These are phyloP conservation scores for Eucalyptus sideroxylon DNA, from an alignment of 345 rosid genomes.

Conservation along the genomic window DNA sequence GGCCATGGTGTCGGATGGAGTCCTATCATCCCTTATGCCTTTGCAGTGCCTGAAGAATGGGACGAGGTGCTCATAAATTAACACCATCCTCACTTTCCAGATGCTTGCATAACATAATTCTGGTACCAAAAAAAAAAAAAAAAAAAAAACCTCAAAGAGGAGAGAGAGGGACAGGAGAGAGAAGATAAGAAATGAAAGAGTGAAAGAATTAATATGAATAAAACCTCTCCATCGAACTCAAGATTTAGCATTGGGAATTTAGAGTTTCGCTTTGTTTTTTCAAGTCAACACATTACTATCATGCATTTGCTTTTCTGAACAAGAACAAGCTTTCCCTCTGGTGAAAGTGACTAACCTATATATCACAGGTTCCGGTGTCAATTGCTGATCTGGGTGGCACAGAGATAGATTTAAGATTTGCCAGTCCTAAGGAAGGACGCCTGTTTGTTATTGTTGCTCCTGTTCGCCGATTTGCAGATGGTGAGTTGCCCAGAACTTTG, in stretches of 20 bases:
- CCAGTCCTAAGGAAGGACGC: slow-evolving; percentile 76
- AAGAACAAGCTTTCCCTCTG: neutral
- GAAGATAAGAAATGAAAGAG: neutral
- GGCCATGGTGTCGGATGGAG: slow-evolving; percentile 99
- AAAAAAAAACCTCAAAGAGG: neutral
- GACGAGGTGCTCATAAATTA: slow-evolving; percentile 44
- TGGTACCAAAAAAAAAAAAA: neutral
- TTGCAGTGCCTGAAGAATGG: slow-evolving; percentile 71
- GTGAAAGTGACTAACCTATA: neutral
- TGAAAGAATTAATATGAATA: neutral
- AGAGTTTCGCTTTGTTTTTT: neutral
- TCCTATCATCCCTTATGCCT: slow-evolving; percentile 81
- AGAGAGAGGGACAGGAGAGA: neutral
- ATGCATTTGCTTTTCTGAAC: neutral
- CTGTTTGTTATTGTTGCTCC: slow-evolving; percentile 87
- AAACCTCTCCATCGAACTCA: neutral
- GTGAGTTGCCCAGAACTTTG: slow-evolving; percentile 23
- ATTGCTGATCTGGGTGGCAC: slow-evolving; percentile 97
- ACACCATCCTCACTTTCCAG: neutral
- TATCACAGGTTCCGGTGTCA: slow-evolving; percentile 76
- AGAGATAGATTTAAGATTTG: slow-evolving; percentile 90
- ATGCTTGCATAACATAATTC: neutral
- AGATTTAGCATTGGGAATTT: neutral
- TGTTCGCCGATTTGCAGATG: slow-evolving; percentile 78
- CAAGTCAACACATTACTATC: neutral